A percentile compares a stretch with the other conserved stretches of the same genome.
Evolutionary conservation across 2,329 filamentous ascomycete species (phyloP).

Genomic region (Trichoderma semiorbis): DNA sequence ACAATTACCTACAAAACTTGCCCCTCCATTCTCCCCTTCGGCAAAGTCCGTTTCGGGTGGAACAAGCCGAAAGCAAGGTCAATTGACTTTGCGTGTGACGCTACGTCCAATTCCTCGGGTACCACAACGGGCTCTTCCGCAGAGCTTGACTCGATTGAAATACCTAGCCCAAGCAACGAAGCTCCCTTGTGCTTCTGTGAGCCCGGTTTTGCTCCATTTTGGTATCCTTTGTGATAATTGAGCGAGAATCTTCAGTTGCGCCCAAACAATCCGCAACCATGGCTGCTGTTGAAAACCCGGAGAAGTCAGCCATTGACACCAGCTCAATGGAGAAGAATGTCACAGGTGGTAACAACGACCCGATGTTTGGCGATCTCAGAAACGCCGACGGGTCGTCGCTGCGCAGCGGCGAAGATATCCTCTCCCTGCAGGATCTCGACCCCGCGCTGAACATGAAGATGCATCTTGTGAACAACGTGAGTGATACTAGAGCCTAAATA

Average conservation of each 20-base stretch:
- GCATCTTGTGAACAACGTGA: constrained; percentile 64
- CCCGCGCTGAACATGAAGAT: constrained; percentile 63
- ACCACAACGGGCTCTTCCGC: neutral
- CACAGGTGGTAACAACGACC: neutral
- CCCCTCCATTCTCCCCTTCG: neutral
- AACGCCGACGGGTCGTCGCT: constrained; percentile 24
- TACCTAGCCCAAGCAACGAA: neutral
- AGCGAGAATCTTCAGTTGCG: neutral
- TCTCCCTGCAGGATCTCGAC: constrained; percentile 56
- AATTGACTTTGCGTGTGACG: constrained; percentile 4
- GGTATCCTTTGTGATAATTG: neutral
- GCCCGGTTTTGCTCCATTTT: neutral
- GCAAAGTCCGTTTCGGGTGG: neutral
- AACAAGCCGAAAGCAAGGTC: neutral
- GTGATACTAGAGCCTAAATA: constrained; percentile 24
- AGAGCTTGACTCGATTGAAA: neutral
- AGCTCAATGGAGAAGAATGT: constrained; percentile 20
- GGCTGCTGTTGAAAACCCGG: neutral
- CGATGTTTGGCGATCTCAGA: constrained; percentile 12
- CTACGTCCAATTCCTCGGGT: neutral
- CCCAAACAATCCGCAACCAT: constrained; percentile 1
- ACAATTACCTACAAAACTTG: neutral
- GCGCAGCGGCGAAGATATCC: constrained; percentile 44
- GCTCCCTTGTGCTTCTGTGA: constrained; percentile 4
- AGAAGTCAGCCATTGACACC: constrained; percentile 12